A percentile compares a stretch with the other conserved stretches of the same genome.
phyloP scores from a whole-genome alignment of 495 filamentous ascomycete genomes.

The Penicillium bovifimosum region DNA sequence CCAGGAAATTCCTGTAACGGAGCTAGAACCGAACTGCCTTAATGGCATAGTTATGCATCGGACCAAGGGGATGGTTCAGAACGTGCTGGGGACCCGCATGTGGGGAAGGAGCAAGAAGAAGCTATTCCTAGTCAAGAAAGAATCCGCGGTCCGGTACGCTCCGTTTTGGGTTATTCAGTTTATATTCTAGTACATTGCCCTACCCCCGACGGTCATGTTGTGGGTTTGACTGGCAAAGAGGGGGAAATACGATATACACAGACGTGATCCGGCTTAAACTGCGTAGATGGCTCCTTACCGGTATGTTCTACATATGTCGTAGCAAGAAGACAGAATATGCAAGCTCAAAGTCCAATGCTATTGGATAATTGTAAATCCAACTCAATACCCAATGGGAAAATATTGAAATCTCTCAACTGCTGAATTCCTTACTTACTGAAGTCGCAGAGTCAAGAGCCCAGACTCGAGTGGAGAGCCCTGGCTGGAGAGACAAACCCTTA shows the following conservation, averaged over 20 bases:
- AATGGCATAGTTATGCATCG: not conserved
- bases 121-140: not conserved
- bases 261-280: not conserved
- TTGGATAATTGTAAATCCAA: not conserved
- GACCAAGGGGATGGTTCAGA: conserved; percentile 6
- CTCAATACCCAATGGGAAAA: not conserved
- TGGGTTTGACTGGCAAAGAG: not conserved
- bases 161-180: not conserved
- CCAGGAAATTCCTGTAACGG: conserved; percentile 6
- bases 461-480: not conserved
- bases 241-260: not conserved
- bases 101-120: not conserved
- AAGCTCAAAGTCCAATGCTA: not conserved
- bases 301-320: no score
- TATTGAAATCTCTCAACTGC: not conserved
- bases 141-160: conserved; percentile 1
- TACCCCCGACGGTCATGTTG: not conserved
- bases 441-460: not conserved
- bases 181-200: no score
- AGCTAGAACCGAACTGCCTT: conserved; percentile 11
- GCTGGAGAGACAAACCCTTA: conserved; percentile 1
- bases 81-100: conserved; percentile 1
- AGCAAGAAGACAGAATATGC: not conserved
- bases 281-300: no score
- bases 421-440: not conserved